Percentiles rank a stretch among this genome's conserved stretches.
Conservation (phyloP, 805 yeast species). For the Grigorovia humatica region DNA sequence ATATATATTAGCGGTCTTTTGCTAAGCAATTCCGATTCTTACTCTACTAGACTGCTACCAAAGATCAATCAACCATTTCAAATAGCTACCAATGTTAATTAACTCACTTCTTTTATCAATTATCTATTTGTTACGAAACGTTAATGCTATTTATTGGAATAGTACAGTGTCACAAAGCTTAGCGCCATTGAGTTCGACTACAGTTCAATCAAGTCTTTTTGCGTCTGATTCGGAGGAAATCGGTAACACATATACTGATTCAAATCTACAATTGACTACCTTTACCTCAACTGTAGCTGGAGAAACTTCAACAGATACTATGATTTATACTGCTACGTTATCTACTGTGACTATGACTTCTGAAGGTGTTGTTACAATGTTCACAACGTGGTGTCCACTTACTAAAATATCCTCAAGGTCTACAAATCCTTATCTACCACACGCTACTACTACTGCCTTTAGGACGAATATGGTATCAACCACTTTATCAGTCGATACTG, state of each 20-base stretch:
- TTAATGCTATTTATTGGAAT: slow-evolving; percentile 1
- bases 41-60: not conserved
- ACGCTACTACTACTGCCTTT: slow-evolving; percentile 5
- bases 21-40: not conserved
- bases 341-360: slow-evolving; percentile 16
- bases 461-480: too few relatives aligned
- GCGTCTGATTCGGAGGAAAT: not conserved
- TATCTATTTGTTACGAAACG: not conserved
- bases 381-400: slow-evolving; percentile 33
- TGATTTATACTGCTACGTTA: slow-evolving; percentile 2
- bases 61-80: not conserved
- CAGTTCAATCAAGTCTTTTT: not conserved
- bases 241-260: not conserved
- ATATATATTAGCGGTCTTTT: too few relatives aligned
- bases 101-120: not conserved
- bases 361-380: slow-evolving; percentile 19
- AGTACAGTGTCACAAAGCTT: not conserved
- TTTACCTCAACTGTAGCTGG: slow-evolving; percentile 4
- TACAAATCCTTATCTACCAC: slow-evolving; percentile 8
- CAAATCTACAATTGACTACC: not conserved
- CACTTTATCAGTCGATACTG: not conserved
- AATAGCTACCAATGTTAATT: not conserved
- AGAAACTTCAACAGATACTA: not conserved
- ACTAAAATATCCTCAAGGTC: slow-evolving; percentile 2
- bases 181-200: not conserved